phyloP scores from a whole-genome alignment of 2,329 filamentous ascomycete genomes.

The Penicillium nordicum region DNA sequence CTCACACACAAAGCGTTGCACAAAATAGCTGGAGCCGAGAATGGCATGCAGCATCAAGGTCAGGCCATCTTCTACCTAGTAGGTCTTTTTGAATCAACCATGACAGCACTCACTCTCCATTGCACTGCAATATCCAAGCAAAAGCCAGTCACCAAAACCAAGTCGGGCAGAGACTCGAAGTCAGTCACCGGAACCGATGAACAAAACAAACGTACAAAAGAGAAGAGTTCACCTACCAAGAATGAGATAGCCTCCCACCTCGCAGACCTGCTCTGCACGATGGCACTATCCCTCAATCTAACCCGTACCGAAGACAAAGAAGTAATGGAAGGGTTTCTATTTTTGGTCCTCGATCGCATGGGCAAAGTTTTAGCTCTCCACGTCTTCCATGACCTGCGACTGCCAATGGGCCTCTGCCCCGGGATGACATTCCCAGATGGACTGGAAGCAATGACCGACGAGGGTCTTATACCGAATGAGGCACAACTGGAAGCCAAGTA shows the following conservation, averaged over 20 bases:
- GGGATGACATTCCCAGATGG: slow-evolving; percentile 33
- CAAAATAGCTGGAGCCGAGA: slow-evolving; percentile 21
- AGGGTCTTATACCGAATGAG: slow-evolving; percentile 22
- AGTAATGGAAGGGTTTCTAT: slow-evolving; percentile 44
- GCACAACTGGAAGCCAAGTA: slow-evolving; percentile 35
- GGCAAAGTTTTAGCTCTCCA: slow-evolving; percentile 41
- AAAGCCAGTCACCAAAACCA: slow-evolving; percentile 8
- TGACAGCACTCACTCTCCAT: slow-evolving; percentile 26
- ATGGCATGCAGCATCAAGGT: slow-evolving; percentile 13
- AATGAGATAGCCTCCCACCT: slow-evolving; percentile 23
- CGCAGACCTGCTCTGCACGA: slow-evolving; percentile 26
- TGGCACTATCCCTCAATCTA: slow-evolving; percentile 31
- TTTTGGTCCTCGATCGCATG: slow-evolving; percentile 36
- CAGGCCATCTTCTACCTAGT: slow-evolving; percentile 36
- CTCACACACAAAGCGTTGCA: slow-evolving; percentile 28
- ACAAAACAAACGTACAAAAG: slow-evolving; percentile 4
- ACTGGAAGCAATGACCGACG: slow-evolving; percentile 24
- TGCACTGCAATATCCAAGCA: slow-evolving; percentile 18
- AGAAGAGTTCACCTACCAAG: background rate
- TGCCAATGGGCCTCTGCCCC: slow-evolving; percentile 23
- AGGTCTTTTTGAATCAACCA: slow-evolving; percentile 31
- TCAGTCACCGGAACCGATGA: background rate
- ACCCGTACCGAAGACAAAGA: slow-evolving; percentile 26
- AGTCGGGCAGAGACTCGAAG: background rate
- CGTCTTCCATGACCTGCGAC: slow-evolving; percentile 37